phyloP scores from a whole-genome alignment of 2,329 filamentous ascomycete species.

The Cladosporium sphaerospermum region DNA sequence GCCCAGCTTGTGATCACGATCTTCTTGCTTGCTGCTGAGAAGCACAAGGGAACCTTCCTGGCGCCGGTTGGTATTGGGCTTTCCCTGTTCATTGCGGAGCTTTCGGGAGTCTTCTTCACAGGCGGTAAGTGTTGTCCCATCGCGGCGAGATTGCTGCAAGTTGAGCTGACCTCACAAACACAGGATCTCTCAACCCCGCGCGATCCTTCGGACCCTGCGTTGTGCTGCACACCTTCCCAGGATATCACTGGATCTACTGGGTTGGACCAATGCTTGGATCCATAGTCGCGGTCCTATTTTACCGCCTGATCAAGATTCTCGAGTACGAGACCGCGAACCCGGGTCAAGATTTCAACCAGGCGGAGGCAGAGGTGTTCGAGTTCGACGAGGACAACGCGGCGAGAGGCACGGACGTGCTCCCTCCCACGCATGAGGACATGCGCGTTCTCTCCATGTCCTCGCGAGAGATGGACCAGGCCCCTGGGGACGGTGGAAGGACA shows the following conservation, averaged over 20 bases:
- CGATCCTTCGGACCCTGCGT: conserved; percentile 45
- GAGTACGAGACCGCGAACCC: conserved; percentile 48
- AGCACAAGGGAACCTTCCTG: conserved; percentile 38
- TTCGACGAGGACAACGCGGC: conserved; percentile 33
- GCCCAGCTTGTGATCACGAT: conserved; percentile 46
- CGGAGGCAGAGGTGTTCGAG: conserved; percentile 32
- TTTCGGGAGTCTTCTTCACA: conserved; percentile 42
- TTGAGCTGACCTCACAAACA: conserved; percentile 1
- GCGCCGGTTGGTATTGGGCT: conserved; percentile 36
- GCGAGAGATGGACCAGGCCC: neutral
- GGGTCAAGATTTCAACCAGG: conserved; percentile 42
- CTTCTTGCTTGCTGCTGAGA: conserved; percentile 39
- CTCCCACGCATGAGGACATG: conserved; percentile 16
- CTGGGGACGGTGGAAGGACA: neutral
- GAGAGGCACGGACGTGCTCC: conserved; percentile 24
- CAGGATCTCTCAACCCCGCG: conserved; percentile 42
- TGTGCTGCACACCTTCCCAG: conserved; percentile 36
- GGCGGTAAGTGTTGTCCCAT: conserved; percentile 27
- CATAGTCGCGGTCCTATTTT: conserved; percentile 42
- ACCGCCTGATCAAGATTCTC: conserved; percentile 43
- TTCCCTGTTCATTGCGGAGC: conserved; percentile 40
- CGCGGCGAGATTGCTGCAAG: neutral
- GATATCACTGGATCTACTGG: conserved; percentile 49
- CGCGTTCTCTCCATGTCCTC: neutral
- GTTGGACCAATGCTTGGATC: conserved; percentile 42